Evolutionary conservation across 2,329 filamentous ascomycete genomes (phyloP), one percentile per base, ranked within the genome.

Genomic region (Sporothrix dimorphospora): DNA sequence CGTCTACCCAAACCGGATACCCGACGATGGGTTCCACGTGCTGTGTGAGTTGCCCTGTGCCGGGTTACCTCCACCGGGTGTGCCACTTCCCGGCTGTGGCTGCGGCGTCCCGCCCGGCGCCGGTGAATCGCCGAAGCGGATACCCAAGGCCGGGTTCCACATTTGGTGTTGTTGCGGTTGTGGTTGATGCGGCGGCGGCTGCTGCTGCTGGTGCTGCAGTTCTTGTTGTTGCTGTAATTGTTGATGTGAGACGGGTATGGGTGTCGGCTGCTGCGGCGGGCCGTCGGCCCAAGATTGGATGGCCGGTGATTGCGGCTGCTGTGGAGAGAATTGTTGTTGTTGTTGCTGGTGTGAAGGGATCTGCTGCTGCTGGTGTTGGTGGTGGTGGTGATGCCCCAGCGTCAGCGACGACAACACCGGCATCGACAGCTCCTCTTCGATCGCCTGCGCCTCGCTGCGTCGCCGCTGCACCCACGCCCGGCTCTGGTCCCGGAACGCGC

Each of bases 81-180:
- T 55, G 30, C 70, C 57, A 69, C 75, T 47, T 72, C 74, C 72
- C 5, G 19, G 45, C 4, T 34, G 24, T 51, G 65, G 65, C 45
- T 49, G 65, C 16, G 65, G 65, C 8, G 65, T 38, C n/a, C 79
- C 74, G 21, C 76, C 63, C 12, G 78, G 76, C 74, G 76, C 75
- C 16, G 81, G 77, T 19, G 82, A 75, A 3, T 82, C 86, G 0
- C 88, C 88, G 80, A 97, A 97, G 72, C 90, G 90, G 77, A 97
- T 96, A 0, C 91, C 92, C 85, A 93, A 90, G 1, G 91, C 90
- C 0, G 94, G 93, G 71, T 89, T 90, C 94, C 94, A 97, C 79
- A 92, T 89, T 7, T 80, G 57, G 27, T 69, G 74, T 49, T 72
- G 75, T 47, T 69, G 72, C 9, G 38, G 65, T 24, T 72, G 71